A percentile compares a stretch with the other conserved stretches of the same genome.
These are phyloP conservation scores for Sphaerulina populicola DNA, from an alignment of 2,329 filamentous ascomycete species.

Conservation along the genomic window DNA sequence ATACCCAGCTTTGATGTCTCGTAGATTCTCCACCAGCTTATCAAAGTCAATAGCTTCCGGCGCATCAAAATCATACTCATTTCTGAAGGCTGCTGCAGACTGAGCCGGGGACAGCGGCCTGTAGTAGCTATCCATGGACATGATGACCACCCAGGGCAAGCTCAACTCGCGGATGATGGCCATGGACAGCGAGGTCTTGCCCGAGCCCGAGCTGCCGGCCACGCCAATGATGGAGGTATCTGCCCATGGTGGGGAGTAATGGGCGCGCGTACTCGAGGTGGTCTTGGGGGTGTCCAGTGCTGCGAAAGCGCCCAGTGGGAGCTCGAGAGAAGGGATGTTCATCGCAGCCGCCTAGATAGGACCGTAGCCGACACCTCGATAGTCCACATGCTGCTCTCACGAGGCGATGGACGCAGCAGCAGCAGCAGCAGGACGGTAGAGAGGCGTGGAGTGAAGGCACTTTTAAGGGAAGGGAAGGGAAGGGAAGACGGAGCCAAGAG, in stretches of 20 bases:
- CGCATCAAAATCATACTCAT: conserved; percentile 93
- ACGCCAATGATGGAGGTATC: conserved; percentile 95
- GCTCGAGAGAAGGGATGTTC: conserved; percentile 24
- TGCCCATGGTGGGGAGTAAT: conserved; percentile 92
- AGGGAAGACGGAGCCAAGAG: conserved; percentile 2
- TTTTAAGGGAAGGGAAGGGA: conserved; percentile 11
- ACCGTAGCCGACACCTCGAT: conserved; percentile 23
- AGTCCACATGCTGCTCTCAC: conserved; percentile 24
- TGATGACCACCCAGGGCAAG: conserved; percentile 93
- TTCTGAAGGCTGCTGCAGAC: conserved; percentile 70
- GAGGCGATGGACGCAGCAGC: neutral
- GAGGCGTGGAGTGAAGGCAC: conserved; percentile 1
- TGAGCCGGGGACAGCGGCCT: conserved; percentile 75
- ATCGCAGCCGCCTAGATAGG: conserved; percentile 28
- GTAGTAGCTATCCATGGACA: conserved; percentile 99
- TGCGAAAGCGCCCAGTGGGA: conserved; percentile 21
- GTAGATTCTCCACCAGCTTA: conserved; percentile 66
- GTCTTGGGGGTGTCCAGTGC: conserved; percentile 12
- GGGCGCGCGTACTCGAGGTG: conserved; percentile 39
- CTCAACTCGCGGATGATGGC: conserved; percentile 85
- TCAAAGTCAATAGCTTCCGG: conserved; percentile 95
- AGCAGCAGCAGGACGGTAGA: too few relatives aligned
- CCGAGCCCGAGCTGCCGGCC: conserved; percentile 87
- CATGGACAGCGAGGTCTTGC: conserved; percentile 88
- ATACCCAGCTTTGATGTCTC: conserved; percentile 86